Evolutionary conservation across 2,329 filamentous ascomycete species (phyloP).

Genomic region (Pezicula neosporulosa): DNA sequence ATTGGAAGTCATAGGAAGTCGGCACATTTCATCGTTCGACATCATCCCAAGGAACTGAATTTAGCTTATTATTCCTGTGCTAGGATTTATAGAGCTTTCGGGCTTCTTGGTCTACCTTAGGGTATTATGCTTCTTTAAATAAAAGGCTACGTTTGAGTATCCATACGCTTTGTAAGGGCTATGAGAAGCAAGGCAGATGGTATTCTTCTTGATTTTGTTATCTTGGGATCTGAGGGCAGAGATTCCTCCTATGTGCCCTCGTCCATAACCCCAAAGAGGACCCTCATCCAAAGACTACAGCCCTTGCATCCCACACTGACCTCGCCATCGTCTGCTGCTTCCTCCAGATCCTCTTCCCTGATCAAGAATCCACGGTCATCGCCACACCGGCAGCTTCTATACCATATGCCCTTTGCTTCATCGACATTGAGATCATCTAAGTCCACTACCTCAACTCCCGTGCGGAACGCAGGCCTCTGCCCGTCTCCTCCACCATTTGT

Average conservation of each 20-base stretch:
- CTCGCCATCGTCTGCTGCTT: slow-evolving; percentile 54
- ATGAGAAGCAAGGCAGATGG: not conserved
- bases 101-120: no score
- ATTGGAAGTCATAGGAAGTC: slow-evolving; percentile 32
- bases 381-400: slow-evolving; percentile 59
- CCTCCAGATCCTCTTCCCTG: slow-evolving; percentile 55
- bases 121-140: no score
- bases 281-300: slow-evolving; percentile 63
- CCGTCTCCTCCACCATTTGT: slow-evolving; percentile 7
- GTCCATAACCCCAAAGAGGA: slow-evolving; percentile 57
- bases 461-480: slow-evolving; percentile 39
- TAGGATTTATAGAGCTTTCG: no score
- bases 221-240: not conserved
- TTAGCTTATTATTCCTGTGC: no score
- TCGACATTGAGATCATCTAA: slow-evolving; percentile 61
- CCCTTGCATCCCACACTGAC: slow-evolving; percentile 63
- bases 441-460: slow-evolving; percentile 61
- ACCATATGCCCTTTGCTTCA: slow-evolving; percentile 46
- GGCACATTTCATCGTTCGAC: slow-evolving; percentile 17
- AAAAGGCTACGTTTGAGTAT: no score
- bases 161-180: no score
- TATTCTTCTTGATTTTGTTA: not conserved
- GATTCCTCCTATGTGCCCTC: slow-evolving; percentile 10
- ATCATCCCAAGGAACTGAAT: not conserved
- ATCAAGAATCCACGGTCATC: slow-evolving; percentile 59